Evolutionary conservation across 805 yeast species (phyloP), one percentile per base, ranked within the genome.

Genomic region (Candida parachauliodes): DNA sequence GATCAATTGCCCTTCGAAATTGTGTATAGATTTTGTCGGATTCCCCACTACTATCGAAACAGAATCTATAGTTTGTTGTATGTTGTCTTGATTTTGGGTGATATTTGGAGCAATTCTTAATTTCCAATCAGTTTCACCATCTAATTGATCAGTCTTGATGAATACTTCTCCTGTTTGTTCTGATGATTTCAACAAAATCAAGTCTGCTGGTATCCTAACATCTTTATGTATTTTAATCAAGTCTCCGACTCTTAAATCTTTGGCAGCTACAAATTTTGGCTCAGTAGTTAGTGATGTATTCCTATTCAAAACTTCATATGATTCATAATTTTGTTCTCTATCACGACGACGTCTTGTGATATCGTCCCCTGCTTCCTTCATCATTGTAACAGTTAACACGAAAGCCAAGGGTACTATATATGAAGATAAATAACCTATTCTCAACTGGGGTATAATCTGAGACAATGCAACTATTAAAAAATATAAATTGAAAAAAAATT

Each of bases 91-190:
- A 24, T 59, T 59, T 55, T 91, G 98, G 1, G 96, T 86, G 20
- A 79, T 52, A 9, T 80, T 72, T 33, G 81, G 74, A 0, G 96
- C 93, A 26, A 86, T 64, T 50, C 98, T 70, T 39, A 93, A 68
- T 58, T 93, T 93, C 99, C 99, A 93, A 63, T 93, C 99, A 5
- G 99, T 93, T 60, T 93, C 99, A 55, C 99, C 99, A 60, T 93
- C 99, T 35, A 93, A 69, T 62, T 93, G 99, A 65, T 93, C 99
- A 0, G 99, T 93, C 51, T 95, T 85, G 46, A 93, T 86, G 52
- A 94, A 93, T 2, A 89, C 75, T 54, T 93, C 99, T 6, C 96
- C 97, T 3, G 75, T 70, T 32, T 50, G 46, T 37, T 66, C 72
- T 40, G 88, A 80, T 1, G 96, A 81, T 54, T 87, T 94, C 30